Conservation (phyloP, 2,329 filamentous ascomycete genomes). For the Blastomyces percursus region DNA sequence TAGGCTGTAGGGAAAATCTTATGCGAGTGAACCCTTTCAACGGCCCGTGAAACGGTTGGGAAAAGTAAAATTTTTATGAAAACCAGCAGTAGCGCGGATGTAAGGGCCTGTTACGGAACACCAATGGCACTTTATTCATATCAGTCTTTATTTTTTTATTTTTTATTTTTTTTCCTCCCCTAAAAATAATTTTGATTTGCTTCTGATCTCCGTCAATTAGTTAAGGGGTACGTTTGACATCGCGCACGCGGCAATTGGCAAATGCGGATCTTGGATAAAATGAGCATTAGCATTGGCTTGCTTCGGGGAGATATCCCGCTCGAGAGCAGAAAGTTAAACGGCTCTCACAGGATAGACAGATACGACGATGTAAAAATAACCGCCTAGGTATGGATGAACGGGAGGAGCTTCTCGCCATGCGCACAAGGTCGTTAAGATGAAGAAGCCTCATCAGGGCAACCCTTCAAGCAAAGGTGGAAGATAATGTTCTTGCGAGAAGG, state of each 20-base stretch:
- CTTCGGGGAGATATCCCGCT: not conserved
- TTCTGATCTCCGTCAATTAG: not conserved
- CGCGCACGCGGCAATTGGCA: not conserved
- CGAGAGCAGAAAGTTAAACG: not conserved
- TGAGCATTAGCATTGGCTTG: not conserved
- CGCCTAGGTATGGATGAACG: not conserved
- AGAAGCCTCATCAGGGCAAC: too few species aligned
- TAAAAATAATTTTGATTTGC: not conserved
- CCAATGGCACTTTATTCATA: not conserved
- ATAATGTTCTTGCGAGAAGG: not conserved
- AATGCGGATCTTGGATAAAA: not conserved
- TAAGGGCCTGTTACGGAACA: not conserved
- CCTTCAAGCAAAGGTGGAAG: not conserved
- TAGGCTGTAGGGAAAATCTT: not conserved
- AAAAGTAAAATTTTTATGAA: not conserved
- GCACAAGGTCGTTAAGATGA: not conserved
- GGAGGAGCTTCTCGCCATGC: too few species aligned
- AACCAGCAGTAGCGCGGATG: not conserved
- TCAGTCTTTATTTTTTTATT: not conserved
- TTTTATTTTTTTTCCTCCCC: not conserved
- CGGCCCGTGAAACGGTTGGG: constrained; percentile 3
- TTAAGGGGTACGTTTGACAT: not conserved
- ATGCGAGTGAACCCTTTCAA: not conserved
- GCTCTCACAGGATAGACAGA: not conserved
- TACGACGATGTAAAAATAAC: not conserved